Evolutionary conservation across 83 land plant species (phyloP).

Genomic region (Thuja plicata): DNA sequence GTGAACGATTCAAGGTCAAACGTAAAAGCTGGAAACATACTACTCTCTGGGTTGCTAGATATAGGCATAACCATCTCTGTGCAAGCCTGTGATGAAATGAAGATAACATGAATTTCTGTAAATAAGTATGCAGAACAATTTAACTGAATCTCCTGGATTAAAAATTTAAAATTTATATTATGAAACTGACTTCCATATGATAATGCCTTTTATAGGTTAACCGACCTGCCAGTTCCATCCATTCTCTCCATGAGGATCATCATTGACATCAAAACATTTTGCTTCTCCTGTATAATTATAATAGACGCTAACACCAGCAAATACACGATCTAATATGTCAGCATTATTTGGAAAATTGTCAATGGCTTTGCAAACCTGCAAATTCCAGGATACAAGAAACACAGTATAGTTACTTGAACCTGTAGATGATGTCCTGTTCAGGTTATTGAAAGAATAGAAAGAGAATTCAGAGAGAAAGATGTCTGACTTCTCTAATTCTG

Average conservation of each 20-base stretch:
- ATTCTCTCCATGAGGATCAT: constrained; percentile 81
- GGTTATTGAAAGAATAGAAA: not conserved
- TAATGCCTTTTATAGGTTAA: not conserved
- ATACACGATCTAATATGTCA: constrained; percentile 48
- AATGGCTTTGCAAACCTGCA: constrained; percentile 72
- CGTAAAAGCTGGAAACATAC: constrained; percentile 76
- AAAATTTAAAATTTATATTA: not conserved
- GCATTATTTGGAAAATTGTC: constrained; percentile 55
- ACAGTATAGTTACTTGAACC: not conserved
- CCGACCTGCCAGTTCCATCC: constrained; percentile 98
- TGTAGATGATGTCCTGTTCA: not conserved
- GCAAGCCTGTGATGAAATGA: constrained; percentile 66
- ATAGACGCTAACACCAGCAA: constrained; percentile 77
- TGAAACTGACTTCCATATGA: not conserved
- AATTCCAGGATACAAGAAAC: not conserved
- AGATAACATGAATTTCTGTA: not conserved
- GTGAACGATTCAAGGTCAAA: constrained; percentile 46
- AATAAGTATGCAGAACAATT: not conserved
- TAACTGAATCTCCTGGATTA: not conserved
- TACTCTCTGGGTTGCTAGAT: constrained; percentile 59
- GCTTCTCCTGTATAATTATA: constrained; percentile 85
- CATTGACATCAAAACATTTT: constrained; percentile 75
- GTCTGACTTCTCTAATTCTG: not conserved
- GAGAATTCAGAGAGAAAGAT: not conserved
- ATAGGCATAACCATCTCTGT: constrained; percentile 99